phyloP scores from a whole-genome alignment of 352 stramenopile genomes.

The Phytophthora foliorum region DNA sequence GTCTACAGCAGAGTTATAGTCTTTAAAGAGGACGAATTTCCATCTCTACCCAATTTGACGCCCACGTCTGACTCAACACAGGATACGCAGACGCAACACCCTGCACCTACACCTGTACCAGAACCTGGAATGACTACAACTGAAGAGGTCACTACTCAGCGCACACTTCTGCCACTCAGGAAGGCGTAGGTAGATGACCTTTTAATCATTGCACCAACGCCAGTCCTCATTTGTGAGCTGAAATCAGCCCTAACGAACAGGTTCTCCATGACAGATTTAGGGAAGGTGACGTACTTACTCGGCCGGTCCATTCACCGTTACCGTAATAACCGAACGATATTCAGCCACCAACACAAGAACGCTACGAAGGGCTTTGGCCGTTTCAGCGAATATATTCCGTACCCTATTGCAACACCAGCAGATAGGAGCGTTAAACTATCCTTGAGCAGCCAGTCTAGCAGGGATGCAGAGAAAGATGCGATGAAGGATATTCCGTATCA shows the following conservation, averaged over 20 bases:
- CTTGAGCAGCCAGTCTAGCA: constrained; percentile 6
- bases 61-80: too few species aligned
- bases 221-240: constrained; percentile 7
- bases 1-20: too few species aligned
- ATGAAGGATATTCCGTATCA: too few species aligned
- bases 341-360: constrained; percentile 26
- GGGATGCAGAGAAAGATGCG: constrained; percentile 10
- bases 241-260: constrained; percentile 17
- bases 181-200: constrained; percentile 12
- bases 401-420: constrained; percentile 9
- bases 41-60: too few species aligned
- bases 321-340: constrained; percentile 28
- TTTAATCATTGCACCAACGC: too few species aligned
- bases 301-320: constrained; percentile 20
- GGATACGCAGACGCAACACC: too few species aligned
- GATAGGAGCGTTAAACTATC: constrained; percentile 25
- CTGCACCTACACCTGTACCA: too few species aligned
- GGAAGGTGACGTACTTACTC: constrained; percentile 27
- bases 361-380: constrained; percentile 33
- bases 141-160: too few species aligned
- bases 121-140: too few species aligned
- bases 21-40: too few species aligned
- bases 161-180: neutral
- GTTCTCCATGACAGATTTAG: constrained; percentile 29
- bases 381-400: constrained; percentile 15